Evolutionary conservation across 371 early-diverging fungal species (phyloP), one percentile per base, ranked within the genome.

Genomic region (Mortierella sp.): DNA sequence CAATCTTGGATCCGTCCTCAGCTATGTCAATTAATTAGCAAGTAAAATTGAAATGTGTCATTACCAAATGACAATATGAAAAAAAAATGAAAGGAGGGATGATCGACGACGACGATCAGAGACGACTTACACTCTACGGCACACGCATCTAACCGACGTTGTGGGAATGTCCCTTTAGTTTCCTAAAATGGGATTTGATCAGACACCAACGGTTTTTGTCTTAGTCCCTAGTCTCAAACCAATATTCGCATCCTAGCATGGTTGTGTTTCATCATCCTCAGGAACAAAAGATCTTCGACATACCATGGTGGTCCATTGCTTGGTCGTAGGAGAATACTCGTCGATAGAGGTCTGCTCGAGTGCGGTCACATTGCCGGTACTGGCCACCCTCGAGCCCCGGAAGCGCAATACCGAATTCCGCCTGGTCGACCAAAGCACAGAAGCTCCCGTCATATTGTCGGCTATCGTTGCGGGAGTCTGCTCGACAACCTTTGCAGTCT

Each of bases 1-100:
- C 76, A 37, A 80, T 44, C 53, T 71, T 80, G 31, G 76, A 73
- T n/a, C 80, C 80, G 31, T 80, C 80, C 2, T 66, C 71, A 4
- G 71, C 80, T 80, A 58, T 34, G 29, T 53, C 13, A 2, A 24
- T 37, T 19, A 58, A 22, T n/a, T 48, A 53, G 48, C 1, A 2
- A 22, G 4, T 2, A 14, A 5, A 8, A 34, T 14, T 7, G 6
- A 3, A 16, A 2, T 16, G 37, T 4, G 31, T 58, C 34, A 58
- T 9, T 61, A 61, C 22, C 7, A 53, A 55, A 26, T 48, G 11
- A 4, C 2, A 34, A 31, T 1, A 55, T 1, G 19, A 19, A 55
- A 34, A 2, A 0, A 16, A 16, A 5, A 55, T 31, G 31, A 8
- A 1, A 26, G 9, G n/a, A n/a, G 11, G 14, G 2, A 4, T n/a